phyloP scores from a whole-genome alignment of 116 monocot species.

The Iris pallida region DNA sequence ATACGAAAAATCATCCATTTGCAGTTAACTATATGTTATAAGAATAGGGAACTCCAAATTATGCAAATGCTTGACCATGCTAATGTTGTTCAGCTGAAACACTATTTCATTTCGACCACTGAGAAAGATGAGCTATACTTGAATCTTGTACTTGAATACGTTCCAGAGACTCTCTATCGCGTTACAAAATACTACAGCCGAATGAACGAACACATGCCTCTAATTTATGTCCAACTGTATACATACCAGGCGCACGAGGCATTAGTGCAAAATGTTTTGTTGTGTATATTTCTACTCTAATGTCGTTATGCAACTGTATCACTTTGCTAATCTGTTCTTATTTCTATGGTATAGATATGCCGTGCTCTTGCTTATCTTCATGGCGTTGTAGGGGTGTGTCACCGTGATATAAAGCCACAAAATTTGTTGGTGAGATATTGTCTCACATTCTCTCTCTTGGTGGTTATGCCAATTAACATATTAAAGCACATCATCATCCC shows the following conservation, averaged over 20 bases:
- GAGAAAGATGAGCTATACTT: constrained; percentile 19
- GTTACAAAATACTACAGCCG: constrained; percentile 11
- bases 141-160: constrained; percentile 16
- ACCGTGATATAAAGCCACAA: constrained; percentile 22
- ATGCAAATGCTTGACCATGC: constrained; percentile 22
- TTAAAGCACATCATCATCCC: too few species aligned
- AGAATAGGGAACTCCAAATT: constrained; percentile 19
- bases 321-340: not conserved
- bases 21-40: too few species aligned
- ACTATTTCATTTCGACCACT: constrained; percentile 14
- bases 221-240: constrained; percentile 14
- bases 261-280: not conserved
- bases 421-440: constrained; percentile 17
- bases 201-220: constrained; percentile 16
- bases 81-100: constrained; percentile 19
- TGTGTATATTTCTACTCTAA: not conserved
- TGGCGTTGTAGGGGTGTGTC: constrained; percentile 17
- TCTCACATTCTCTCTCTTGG: not conserved
- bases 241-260: constrained; percentile 6
- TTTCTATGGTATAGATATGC: constrained; percentile 11
- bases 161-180: constrained; percentile 14
- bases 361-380: constrained; percentile 21
- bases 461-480: too few species aligned
- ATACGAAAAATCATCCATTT: too few species aligned
- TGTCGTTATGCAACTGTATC: not conserved